A percentile compares a stretch with the other conserved stretches of the same genome.
phyloP scores from a whole-genome alignment of 1,284 basidiomycete species.

The Ceratobasidium papillatum region DNA sequence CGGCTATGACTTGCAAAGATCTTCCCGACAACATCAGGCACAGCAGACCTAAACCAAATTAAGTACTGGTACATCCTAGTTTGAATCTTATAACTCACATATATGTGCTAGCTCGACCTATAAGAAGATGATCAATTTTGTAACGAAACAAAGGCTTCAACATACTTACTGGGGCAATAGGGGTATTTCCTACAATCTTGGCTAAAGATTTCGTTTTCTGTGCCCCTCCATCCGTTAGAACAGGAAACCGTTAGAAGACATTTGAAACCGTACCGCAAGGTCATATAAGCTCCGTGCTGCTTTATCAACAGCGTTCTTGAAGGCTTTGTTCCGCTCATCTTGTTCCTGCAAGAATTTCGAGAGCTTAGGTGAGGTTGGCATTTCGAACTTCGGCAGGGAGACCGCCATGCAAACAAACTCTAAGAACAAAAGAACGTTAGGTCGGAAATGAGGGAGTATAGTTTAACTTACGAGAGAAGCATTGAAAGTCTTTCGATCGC shows the following conservation, averaged over 20 bases:
- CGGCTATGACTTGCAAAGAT: not conserved
- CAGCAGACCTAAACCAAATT: constrained; percentile 1
- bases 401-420: constrained; percentile 30
- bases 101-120: constrained; percentile 33
- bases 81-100: not conserved
- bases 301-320: constrained; percentile 29
- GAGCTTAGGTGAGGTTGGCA: constrained; percentile 21
- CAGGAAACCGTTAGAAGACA: not conserved
- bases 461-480: constrained; percentile 15
- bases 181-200: not conserved
- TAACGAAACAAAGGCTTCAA: not conserved
- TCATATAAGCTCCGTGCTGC: not conserved
- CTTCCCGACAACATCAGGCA: constrained; percentile 16
- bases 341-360: constrained; percentile 22
- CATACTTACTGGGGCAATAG: constrained; percentile 21
- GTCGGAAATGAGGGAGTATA: not conserved
- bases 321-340: not conserved
- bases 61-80: not conserved
- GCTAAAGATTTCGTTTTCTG: not conserved
- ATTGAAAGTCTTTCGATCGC: constrained; percentile 38
- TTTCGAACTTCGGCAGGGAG: constrained; percentile 19
- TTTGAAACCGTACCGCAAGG: constrained; percentile 2
- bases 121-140: not conserved
- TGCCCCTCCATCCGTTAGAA: not conserved
- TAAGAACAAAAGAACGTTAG: not conserved